Percentiles rank a stretch among this genome's conserved stretches.
These are phyloP conservation scores for Ruellia speciosa DNA, from an alignment of 305 asterid genomes.

Conservation along the genomic window DNA sequence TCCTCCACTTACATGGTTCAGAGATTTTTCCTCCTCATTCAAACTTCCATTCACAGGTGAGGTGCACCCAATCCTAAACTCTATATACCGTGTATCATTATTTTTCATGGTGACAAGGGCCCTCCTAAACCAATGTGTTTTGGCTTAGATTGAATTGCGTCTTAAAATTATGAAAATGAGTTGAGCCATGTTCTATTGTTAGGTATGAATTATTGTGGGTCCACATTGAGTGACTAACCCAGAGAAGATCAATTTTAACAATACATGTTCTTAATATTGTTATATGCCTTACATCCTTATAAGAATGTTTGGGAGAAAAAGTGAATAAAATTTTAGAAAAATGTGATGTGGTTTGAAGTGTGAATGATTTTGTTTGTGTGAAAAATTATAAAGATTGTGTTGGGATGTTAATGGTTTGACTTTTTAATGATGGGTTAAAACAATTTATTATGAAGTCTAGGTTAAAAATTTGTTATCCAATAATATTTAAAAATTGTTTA, in stretches of 20 bases:
- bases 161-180: neutral
- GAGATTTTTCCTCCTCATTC: conserved; percentile 83
- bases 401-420: too few relatives aligned
- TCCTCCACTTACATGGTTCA: conserved; percentile 79
- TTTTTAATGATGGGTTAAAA: too few relatives aligned
- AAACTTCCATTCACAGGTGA: conserved; percentile 75
- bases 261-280: neutral
- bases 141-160: neutral
- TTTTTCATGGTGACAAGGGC: neutral
- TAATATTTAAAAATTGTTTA: too few relatives aligned
- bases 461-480: too few relatives aligned
- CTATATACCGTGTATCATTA: conserved; percentile 14
- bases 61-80: conserved; percentile 15
- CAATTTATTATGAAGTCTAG: too few relatives aligned
- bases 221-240: neutral
- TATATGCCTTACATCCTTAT: neutral
- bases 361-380: too few relatives aligned
- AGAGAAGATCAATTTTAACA: neutral
- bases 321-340: too few relatives aligned
- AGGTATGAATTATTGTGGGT: neutral
- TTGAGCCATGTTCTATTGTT: neutral
- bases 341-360: too few relatives aligned
- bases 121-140: conserved; percentile 6
- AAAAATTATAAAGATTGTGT: too few relatives aligned
- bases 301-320: too few relatives aligned